Conservation (phyloP, 805 yeast genomes). For the Starmerella roubikii region DNA sequence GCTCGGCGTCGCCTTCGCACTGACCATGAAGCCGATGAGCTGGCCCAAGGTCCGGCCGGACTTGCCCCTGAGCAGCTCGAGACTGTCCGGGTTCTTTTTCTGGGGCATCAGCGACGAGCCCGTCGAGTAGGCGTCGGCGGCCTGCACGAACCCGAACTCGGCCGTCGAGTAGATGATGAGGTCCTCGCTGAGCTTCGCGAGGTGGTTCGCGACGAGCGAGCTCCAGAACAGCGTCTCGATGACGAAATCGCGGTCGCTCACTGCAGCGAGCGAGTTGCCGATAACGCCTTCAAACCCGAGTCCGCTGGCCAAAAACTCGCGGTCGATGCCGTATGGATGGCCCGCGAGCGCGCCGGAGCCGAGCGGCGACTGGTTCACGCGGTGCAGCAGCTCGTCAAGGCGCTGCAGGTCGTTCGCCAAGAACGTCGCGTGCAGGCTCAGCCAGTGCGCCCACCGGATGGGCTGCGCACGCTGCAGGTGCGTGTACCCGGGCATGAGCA, state of each 20-base stretch:
- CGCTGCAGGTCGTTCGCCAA: constrained; percentile 83
- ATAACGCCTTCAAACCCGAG: constrained; percentile 75
- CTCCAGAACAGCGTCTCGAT: constrained; percentile 95
- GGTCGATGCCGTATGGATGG: constrained; percentile 96
- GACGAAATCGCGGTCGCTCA: constrained; percentile 93
- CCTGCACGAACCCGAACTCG: constrained; percentile 85
- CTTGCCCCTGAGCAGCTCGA: constrained; percentile 91
- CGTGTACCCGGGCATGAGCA: constrained; percentile 97
- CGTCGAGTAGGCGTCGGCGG: constrained; percentile 96
- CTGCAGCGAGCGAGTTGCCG: constrained; percentile 95
- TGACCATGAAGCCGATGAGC: constrained; percentile 89
- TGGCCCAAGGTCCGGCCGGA: constrained; percentile 96
- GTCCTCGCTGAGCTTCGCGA: constrained; percentile 90
- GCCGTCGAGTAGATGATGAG: constrained; percentile 92
- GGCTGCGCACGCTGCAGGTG: constrained; percentile 98
- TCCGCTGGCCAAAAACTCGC: constrained; percentile 71
- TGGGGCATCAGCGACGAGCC: constrained; percentile 99
- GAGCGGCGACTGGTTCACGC: constrained; percentile 80
- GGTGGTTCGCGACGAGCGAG: constrained; percentile 85
- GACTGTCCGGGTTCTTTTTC: constrained; percentile 94
- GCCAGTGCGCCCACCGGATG: constrained; percentile 99
- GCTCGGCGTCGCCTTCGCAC: constrained; percentile 92
- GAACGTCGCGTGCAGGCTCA: constrained; percentile 87
- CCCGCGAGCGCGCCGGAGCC: constrained; percentile 99
- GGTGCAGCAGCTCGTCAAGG: constrained; percentile 59